These are phyloP conservation scores for Epichloe uncinata DNA, from an alignment of 2,329 filamentous ascomycete genomes.

Conservation along the genomic window DNA sequence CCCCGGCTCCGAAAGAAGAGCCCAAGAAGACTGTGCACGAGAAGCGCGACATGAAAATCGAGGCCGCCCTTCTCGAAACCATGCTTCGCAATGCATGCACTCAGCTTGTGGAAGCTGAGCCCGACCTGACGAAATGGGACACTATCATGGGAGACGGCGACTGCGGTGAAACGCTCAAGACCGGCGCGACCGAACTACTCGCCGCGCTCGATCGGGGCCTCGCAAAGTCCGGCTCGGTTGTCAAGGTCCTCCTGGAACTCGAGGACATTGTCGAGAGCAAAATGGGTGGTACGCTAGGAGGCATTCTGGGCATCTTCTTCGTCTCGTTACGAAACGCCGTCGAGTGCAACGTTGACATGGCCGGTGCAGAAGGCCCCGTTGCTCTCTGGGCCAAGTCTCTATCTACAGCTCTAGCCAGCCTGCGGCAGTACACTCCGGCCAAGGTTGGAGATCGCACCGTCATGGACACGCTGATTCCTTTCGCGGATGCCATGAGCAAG, in stretches of 20 bases:
- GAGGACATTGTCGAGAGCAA: conserved; percentile 42
- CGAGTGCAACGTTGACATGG: conserved; percentile 21
- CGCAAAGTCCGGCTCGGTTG: conserved; percentile 28
- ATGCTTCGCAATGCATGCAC: conserved; percentile 42
- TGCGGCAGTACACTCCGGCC: conserved; percentile 40
- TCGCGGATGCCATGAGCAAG: conserved; percentile 32
- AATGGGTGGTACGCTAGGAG: conserved; percentile 40
- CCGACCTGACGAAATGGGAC: conserved; percentile 49
- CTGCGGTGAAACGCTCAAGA: conserved; percentile 49
- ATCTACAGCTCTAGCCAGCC: conserved; percentile 28
- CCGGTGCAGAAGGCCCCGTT: conserved; percentile 17
- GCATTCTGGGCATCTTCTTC: conserved; percentile 41
- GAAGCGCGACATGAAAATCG: conserved; percentile 32
- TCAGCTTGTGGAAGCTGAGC: conserved; percentile 43
- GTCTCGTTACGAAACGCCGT: conserved; percentile 32
- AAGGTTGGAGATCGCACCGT: conserved; percentile 42
- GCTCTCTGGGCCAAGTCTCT: conserved; percentile 32
- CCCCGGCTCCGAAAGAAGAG: conserved; percentile 21
- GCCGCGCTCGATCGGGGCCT: conserved; percentile 32
- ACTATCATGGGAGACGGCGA: conserved; percentile 52
- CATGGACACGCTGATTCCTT: conserved; percentile 44
- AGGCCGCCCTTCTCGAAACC: conserved; percentile 36
- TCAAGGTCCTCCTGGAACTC: conserved; percentile 32
- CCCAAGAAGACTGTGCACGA: conserved; percentile 25
- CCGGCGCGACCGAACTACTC: conserved; percentile 33